Percentiles rank a stretch among this genome's conserved stretches.
phyloP scores from a whole-genome alignment of 2,329 filamentous ascomycete species.

The Bipolaris bicolor region DNA sequence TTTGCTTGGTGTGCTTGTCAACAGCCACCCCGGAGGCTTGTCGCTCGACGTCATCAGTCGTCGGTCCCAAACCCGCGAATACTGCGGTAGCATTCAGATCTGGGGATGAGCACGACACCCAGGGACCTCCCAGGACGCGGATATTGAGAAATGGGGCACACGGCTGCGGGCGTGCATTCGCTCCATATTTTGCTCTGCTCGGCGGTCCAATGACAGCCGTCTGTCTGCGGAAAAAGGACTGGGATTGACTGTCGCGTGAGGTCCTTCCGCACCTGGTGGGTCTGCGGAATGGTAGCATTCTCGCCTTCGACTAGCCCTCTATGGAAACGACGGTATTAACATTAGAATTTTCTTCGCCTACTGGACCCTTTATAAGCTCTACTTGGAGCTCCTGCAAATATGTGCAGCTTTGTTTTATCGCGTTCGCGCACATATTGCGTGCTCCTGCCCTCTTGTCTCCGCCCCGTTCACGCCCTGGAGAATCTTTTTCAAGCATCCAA shows the following conservation, averaged over 20 bases:
- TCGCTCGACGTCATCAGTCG: slow-evolving; percentile 14
- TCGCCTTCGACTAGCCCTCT: slow-evolving; percentile 19
- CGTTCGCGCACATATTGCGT: slow-evolving; percentile 13
- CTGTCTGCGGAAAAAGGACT: slow-evolving; percentile 8
- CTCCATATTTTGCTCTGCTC: slow-evolving; percentile 3
- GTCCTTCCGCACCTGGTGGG: slow-evolving; percentile 24
- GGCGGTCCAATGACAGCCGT: slow-evolving; percentile 6
- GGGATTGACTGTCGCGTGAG: slow-evolving; percentile 23
- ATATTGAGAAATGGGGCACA: slow-evolving; percentile 4
- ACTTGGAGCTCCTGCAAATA: not conserved
- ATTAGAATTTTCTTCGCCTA: slow-evolving; percentile 29
- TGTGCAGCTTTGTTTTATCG: slow-evolving; percentile 14
- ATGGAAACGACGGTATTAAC: slow-evolving; percentile 26
- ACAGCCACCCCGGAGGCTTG: slow-evolving; percentile 19
- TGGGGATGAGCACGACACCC: slow-evolving; percentile 11
- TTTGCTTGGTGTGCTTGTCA: slow-evolving; percentile 28
- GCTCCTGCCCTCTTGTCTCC: slow-evolving; percentile 6
- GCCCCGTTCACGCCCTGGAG: not conserved
- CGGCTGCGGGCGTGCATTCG: slow-evolving; percentile 1
- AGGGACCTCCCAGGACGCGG: not conserved
- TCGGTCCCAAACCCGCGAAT: not conserved
- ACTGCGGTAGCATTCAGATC: slow-evolving; percentile 1
- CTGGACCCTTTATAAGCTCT: slow-evolving; percentile 28
- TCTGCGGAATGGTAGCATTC: slow-evolving; percentile 17
- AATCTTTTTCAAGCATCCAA: slow-evolving; percentile 4